Conservation (phyloP, 2,329 filamentous ascomycete genomes). For the Hirsutella rhossiliensis region DNA sequence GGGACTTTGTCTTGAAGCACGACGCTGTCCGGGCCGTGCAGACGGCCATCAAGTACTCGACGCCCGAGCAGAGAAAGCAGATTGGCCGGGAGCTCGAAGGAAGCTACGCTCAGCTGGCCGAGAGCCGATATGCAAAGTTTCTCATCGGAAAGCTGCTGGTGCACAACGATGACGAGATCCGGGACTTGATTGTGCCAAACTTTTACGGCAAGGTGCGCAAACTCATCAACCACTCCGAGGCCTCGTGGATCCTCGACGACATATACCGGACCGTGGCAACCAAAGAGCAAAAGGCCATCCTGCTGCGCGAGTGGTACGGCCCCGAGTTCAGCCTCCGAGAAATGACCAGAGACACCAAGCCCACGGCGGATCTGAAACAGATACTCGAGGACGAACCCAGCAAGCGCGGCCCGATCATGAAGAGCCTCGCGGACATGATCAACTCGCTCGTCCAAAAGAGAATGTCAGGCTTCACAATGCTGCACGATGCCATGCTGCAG, state of each 20-base stretch:
- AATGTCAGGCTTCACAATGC: conserved; percentile 90
- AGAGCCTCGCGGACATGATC: conserved; percentile 73
- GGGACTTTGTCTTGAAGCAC: conserved; percentile 97
- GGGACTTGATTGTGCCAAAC: conserved; percentile 81
- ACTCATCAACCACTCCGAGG: conserved; percentile 91
- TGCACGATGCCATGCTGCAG: conserved; percentile 96
- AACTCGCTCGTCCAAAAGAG: conserved; percentile 93
- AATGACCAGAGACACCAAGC: conserved; percentile 37
- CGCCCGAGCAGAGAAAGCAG: conserved; percentile 67
- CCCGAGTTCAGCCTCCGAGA: conserved; percentile 81
- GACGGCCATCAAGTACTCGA: conserved; percentile 93
- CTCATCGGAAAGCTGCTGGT: conserved; percentile 90
- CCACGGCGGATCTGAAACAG: conserved; percentile 56
- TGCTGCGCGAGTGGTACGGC: conserved; percentile 94
- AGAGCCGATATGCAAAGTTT: conserved; percentile 97
- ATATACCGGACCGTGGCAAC: conserved; percentile 85
- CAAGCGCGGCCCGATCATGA: conserved; percentile 80
- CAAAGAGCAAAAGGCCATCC: conserved; percentile 68
- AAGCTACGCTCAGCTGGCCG: conserved; percentile 71
- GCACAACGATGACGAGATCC: conserved; percentile 78
- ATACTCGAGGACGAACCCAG: conserved; percentile 70
- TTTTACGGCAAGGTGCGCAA: conserved; percentile 91
- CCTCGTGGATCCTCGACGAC: conserved; percentile 95
- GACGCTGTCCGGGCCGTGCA: conserved; percentile 95
- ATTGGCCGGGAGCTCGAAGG: conserved; percentile 82